Percentiles rank a stretch among this genome's conserved stretches.
Evolutionary conservation across 2,329 filamentous ascomycete species (phyloP).

Genomic region (Calycina herbarum): DNA sequence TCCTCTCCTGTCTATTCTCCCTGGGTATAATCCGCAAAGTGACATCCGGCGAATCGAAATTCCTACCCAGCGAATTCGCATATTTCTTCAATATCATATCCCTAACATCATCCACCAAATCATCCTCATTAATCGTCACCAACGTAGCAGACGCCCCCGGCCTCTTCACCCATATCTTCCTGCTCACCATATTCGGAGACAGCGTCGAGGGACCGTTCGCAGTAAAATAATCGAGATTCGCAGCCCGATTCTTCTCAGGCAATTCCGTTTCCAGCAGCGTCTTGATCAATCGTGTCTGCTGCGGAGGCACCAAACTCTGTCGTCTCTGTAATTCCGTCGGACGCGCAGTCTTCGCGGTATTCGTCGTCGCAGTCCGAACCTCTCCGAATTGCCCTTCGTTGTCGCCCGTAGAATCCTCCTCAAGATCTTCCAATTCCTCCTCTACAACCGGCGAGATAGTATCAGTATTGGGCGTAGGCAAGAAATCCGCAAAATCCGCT

Average conservation of each 20-base stretch:
- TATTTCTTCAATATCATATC: conserved; percentile 94
- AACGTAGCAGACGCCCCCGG: conserved; percentile 83
- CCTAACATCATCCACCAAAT: conserved; percentile 90
- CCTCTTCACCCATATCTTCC: conserved; percentile 95
- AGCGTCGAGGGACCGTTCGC: conserved; percentile 34
- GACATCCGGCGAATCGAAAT: conserved; percentile 89
- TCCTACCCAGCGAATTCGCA: conserved; percentile 83
- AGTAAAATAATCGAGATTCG: conserved; percentile 37
- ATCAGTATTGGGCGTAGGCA: conserved; percentile 35
- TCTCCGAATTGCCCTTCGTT: not conserved
- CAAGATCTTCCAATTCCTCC: conserved; percentile 22
- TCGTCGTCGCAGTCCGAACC: not conserved
- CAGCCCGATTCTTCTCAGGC: conserved; percentile 39
- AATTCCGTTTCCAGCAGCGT: conserved; percentile 49
- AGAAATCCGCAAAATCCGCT: conserved; percentile 24
- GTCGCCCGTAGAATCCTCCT: not conserved
- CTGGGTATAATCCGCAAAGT: conserved; percentile 75
- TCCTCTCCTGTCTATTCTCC: conserved; percentile 64
- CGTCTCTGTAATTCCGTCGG: conserved; percentile 32
- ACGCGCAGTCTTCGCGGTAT: conserved; percentile 18
- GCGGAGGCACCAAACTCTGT: conserved; percentile 48
- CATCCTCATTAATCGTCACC: conserved; percentile 81
- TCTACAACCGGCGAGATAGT: conserved; percentile 26
- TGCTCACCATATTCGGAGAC: conserved; percentile 54
- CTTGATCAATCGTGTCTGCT: conserved; percentile 50